phyloP scores from a whole-genome alignment of 2,329 filamentous ascomycete species.

The Chalaropsis thielavioides region DNA sequence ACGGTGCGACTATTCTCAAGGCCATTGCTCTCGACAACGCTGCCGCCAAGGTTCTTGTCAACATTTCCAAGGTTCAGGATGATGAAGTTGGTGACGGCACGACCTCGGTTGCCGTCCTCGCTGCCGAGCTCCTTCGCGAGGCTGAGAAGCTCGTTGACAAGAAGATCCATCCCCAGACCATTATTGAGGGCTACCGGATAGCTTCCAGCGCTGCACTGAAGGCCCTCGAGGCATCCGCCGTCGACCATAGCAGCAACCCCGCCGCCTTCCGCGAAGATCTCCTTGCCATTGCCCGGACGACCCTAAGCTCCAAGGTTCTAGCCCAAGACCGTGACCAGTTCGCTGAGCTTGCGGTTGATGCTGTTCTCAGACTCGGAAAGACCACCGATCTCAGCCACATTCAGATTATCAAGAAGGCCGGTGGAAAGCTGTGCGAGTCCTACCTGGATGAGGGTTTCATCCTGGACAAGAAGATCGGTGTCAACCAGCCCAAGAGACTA shows the following conservation, averaged over 20 bases:
- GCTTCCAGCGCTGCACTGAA: constrained; percentile 76
- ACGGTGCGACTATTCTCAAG: constrained; percentile 96
- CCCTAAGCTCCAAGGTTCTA: constrained; percentile 91
- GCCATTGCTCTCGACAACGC: constrained; percentile 97
- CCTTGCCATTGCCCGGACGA: constrained; percentile 80
- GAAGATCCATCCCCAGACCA: constrained; percentile 98
- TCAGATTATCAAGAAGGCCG: constrained; percentile 98
- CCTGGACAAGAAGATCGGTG: constrained; percentile 95
- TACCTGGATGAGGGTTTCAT: constrained; percentile 98
- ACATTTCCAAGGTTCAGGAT: constrained; percentile 98
- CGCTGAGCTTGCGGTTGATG: constrained; percentile 75
- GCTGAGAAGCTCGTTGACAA: constrained; percentile 94
- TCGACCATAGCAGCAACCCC: constrained; percentile 75
- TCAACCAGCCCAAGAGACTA: constrained; percentile 93
- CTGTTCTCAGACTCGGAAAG: constrained; percentile 75
- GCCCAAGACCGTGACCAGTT: constrained; percentile 90
- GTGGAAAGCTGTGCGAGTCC: constrained; percentile 92
- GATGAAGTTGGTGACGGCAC: constrained; percentile 98
- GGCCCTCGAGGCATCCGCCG: constrained; percentile 69
- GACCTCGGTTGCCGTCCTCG: constrained; percentile 91
- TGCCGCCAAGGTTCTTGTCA: constrained; percentile 93
- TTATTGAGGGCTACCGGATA: constrained; percentile 98
- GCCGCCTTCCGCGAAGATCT: constrained; percentile 82
- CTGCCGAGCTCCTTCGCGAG: constrained; percentile 86
- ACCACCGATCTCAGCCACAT: constrained; percentile 94